phyloP scores from a whole-genome alignment of 2,329 filamentous ascomycete genomes.

The Xylariaceae sp. region DNA sequence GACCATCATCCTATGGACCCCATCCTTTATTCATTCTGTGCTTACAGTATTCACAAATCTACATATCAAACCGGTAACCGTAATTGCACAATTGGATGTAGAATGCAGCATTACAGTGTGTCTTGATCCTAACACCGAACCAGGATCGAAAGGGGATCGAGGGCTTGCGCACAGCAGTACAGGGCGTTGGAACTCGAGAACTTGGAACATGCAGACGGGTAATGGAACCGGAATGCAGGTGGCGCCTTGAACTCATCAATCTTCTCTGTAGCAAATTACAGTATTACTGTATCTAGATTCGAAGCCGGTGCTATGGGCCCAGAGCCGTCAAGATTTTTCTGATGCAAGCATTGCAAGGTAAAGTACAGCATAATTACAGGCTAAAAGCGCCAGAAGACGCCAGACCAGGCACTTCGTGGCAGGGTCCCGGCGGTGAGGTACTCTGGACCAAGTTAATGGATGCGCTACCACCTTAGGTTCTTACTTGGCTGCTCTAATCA shows the following conservation, averaged over 20 bases:
- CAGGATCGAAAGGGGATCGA: no score
- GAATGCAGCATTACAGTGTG: no score
- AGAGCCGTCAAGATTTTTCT: neutral
- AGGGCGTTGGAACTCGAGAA: neutral
- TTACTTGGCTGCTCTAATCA: neutral
- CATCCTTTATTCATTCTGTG: no score
- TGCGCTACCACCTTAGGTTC: neutral
- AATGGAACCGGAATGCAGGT: neutral
- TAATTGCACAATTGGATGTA: no score
- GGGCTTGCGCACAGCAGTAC: no score
- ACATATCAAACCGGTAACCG: no score
- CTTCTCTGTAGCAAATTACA: neutral
- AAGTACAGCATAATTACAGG: no score
- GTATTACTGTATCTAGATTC: neutral
- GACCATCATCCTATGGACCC: no score
- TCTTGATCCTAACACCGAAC: no score
- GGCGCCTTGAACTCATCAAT: neutral
- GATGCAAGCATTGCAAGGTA: neutral
- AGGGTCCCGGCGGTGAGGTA: neutral
- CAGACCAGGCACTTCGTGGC: neutral
- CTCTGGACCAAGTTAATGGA: neutral
- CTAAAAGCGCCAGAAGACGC: neutral
- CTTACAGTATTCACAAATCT: no score
- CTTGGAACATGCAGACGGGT: neutral
- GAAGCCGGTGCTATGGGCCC: neutral